Evolutionary conservation across 257 asterid genomes (phyloP).

Genomic region (Avicennia marina): DNA sequence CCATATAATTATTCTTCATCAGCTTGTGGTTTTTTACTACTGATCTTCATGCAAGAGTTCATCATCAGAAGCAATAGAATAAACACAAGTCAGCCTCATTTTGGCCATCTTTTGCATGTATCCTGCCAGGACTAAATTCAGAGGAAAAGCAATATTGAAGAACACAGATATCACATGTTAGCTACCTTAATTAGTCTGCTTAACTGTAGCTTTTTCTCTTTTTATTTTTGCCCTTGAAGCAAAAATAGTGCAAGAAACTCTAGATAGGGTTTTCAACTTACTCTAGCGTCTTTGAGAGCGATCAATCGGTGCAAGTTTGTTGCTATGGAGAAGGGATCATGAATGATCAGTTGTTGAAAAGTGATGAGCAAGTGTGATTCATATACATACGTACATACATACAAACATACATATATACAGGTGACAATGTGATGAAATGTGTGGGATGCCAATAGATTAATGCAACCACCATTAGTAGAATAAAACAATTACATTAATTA

Average conservation of each 20-base stretch:
- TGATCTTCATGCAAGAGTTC: slow-evolving; percentile 13
- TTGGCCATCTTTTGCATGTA: slow-evolving; percentile 11
- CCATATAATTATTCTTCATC: no score
- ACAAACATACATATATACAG: no score
- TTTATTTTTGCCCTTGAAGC: no score
- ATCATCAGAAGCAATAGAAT: slow-evolving; percentile 13
- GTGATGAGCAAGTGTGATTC: no score
- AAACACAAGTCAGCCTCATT: slow-evolving; percentile 8
- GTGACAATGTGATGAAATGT: slow-evolving; percentile 1
- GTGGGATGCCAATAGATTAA: slow-evolving; percentile 37
- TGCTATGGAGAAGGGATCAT: background rate
- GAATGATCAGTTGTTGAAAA: background rate
- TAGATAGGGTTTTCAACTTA: background rate
- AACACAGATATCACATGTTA: no score
- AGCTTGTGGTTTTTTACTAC: no score
- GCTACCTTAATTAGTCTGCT: no score
- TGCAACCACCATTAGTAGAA: slow-evolving; percentile 19
- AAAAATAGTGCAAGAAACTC: no score
- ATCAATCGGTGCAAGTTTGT: background rate
- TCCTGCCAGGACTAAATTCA: background rate
- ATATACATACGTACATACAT: no score
- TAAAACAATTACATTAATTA: background rate
- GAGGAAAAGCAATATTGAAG: no score
- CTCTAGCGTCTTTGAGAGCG: background rate
- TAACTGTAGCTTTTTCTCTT: no score